Conservation (phyloP, 305 asterid species). For the Rubia occidens region DNA sequence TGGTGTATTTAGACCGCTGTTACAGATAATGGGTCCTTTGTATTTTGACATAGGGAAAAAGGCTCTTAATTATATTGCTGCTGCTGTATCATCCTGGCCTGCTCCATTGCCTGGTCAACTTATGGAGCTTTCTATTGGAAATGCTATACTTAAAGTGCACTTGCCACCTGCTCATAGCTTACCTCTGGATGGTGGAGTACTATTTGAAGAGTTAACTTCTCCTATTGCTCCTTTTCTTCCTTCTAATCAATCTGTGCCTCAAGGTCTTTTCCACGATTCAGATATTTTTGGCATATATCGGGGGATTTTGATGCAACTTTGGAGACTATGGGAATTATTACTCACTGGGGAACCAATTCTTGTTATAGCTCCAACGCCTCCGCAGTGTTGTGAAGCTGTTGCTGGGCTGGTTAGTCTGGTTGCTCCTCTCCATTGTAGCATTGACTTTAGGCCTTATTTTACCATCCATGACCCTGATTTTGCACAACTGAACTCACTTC, state of each 20-base stretch:
- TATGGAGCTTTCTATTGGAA: conserved; percentile 86
- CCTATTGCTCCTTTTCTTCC: conserved; percentile 91
- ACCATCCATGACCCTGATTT: conserved; percentile 93
- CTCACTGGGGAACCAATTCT: conserved; percentile 88
- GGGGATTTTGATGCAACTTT: conserved; percentile 79
- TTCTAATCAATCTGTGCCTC: conserved; percentile 68
- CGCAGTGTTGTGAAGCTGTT: conserved; percentile 94
- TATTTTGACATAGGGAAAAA: conserved; percentile 86
- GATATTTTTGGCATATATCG: conserved; percentile 86
- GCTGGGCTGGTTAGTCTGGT: conserved; percentile 81
- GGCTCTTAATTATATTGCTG: conserved; percentile 69
- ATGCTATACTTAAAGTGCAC: conserved; percentile 70
- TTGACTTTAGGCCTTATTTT: conserved; percentile 90
- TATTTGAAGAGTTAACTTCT: conserved; percentile 80
- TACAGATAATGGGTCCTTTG: conserved; percentile 93
- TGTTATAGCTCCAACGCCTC: conserved; percentile 87
- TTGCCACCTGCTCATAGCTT: conserved; percentile 90
- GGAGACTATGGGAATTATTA: conserved; percentile 91
- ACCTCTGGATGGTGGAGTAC: conserved; percentile 65
- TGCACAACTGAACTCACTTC: conserved; percentile 63
- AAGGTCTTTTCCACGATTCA: conserved; percentile 89
- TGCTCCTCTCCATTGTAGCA: conserved; percentile 80
- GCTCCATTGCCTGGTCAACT: conserved; percentile 71
- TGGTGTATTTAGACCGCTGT: conserved; percentile 78
- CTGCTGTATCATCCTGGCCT: conserved; percentile 81